A percentile compares a stretch with the other conserved stretches of the same genome.
These are phyloP conservation scores for Trametes versicolor DNA, from an alignment of 1,284 basidiomycete species.

Conservation along the genomic window DNA sequence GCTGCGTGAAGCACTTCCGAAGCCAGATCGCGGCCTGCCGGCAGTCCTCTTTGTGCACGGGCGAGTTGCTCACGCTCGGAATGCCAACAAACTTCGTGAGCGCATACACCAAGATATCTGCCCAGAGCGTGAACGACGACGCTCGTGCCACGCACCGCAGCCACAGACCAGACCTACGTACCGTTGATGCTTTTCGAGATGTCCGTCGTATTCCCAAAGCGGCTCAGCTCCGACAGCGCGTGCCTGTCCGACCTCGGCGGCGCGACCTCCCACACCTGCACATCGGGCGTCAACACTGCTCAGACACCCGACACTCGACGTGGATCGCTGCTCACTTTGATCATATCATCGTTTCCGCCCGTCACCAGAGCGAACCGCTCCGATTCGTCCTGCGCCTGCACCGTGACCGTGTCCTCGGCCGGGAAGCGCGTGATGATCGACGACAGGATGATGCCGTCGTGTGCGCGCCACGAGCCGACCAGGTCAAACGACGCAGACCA, in stretches of 20 bases:
- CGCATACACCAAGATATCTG: constrained; percentile 75
- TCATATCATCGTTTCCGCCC: constrained; percentile 85
- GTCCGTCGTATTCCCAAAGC: constrained; percentile 21
- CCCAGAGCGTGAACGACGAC: too few relatives aligned
- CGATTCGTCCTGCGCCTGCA: constrained; percentile 37
- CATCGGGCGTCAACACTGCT: neutral
- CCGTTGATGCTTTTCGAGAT: constrained; percentile 36
- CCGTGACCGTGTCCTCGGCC: constrained; percentile 7
- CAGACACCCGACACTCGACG: too few relatives aligned
- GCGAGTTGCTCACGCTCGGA: constrained; percentile 82
- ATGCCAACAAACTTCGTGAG: constrained; percentile 90
- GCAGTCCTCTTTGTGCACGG: constrained; percentile 85
- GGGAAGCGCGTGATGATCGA: constrained; percentile 61
- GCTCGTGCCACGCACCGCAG: too few relatives aligned
- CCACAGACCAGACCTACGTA: neutral
- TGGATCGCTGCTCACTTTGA: constrained; percentile 65
- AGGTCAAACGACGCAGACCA: constrained; percentile 88
- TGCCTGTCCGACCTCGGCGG: constrained; percentile 43
- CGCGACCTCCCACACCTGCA: constrained; percentile 66
- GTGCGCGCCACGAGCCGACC: constrained; percentile 82
- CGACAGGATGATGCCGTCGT: constrained; percentile 85
- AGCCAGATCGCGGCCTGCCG: constrained; percentile 92
- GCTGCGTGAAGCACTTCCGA: constrained; percentile 85
- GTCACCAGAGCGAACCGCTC: constrained; percentile 66
- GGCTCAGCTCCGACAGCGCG: constrained; percentile 27